Evolutionary conservation across 1,284 basidiomycete species (phyloP).

Genomic region (Cystobasidium pallidum): DNA sequence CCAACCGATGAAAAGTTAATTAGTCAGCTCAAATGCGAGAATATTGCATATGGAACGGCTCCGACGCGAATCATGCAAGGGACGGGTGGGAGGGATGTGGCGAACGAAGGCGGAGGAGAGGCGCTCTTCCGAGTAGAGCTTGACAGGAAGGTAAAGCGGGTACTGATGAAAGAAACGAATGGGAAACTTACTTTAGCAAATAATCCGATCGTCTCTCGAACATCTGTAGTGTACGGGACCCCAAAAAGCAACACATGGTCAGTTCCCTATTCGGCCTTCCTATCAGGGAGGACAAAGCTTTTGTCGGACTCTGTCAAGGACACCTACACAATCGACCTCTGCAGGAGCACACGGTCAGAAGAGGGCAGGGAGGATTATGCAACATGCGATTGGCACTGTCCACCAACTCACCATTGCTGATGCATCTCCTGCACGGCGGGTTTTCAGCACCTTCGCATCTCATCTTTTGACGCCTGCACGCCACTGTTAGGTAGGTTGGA

Average conservation of each 20-base stretch:
- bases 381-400: not conserved
- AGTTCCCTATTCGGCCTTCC: not conserved
- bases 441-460: slow-evolving; percentile 46
- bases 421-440: slow-evolving; percentile 46
- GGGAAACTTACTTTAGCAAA: slow-evolving; percentile 33
- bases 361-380: not conserved
- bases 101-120: not conserved
- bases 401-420: slow-evolving; percentile 28
- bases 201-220: slow-evolving; percentile 41
- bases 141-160: not conserved
- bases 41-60: too few species aligned
- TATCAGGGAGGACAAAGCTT: not conserved
- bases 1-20: not conserved
- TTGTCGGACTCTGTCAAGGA: too few species aligned
- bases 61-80: too few species aligned
- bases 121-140: not conserved
- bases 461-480: slow-evolving; percentile 43
- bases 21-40: too few species aligned
- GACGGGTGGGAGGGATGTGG: too few species aligned
- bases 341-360: not conserved
- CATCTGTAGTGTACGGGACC: slow-evolving; percentile 37
- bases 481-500: slow-evolving; percentile 8
- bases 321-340: slow-evolving; percentile 43
- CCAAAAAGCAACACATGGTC: not conserved
- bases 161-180: not conserved